Base-by-base conservation (phyloP, 352 stramenopile species). In the Lagenidium sp. region DNA sequence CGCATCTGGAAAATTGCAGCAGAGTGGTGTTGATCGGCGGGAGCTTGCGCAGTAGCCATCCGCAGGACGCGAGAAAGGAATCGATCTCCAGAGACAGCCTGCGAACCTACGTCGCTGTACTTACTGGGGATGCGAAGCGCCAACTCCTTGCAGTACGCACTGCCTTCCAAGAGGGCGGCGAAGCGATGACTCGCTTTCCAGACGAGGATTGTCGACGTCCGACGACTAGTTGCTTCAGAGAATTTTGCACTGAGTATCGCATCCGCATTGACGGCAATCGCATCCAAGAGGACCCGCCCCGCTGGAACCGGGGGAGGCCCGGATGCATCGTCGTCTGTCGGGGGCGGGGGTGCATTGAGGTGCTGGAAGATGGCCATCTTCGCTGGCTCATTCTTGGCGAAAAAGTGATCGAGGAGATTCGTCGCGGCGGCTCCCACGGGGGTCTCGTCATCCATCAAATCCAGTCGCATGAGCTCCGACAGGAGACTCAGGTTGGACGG, bases 161-260 rank as follows among this genome's bases (percentile, higher is more conserved):
- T 85, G 46, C 65, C 55, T 0, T 31, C 32, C 15, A 90, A 54
- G 32, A 90, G 36, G 15, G 41, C 65, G 4, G 57, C 31, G 29
- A 86, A 61, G 29, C 78, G 74, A 61, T 83, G 60, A 39, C 58
- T 71, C 2, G 72, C 70, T 65, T 90, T 90, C 78, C 78, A 87
- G 4, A 62, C 53, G 6, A 73, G 12, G 28, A 62, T 59, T 16
- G 47, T 55, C n/a, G 39, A 24, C 31, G 16, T 36, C 39, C 41
- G 19, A n/a, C n/a, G n/a, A n/a, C n/a, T n/a, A n/a, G n/a, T 40
- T 7, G 42, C 24, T 6, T 15, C 11, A 35, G 29, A 35, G 24
- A 26, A 4, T 44, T 63, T 48, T 10, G 47, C 55, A 10, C 57
- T 43, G 12, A 42, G 36, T 32, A 87, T 65, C 22, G 41, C 46